Percentiles rank a stretch among this genome's conserved stretches.
Conservation (phyloP, 441 rosid species). For the Mallotus japonicus region DNA sequence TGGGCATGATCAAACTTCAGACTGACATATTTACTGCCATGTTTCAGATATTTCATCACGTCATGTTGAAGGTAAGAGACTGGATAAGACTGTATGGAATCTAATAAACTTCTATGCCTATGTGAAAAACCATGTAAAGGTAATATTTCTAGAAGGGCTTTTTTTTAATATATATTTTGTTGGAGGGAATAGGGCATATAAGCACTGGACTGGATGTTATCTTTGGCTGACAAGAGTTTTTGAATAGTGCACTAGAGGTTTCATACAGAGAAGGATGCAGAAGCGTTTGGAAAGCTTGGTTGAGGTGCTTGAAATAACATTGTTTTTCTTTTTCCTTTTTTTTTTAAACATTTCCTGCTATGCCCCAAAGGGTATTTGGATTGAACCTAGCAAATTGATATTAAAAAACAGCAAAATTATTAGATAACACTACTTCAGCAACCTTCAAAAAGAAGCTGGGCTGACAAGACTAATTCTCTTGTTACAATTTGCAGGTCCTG, state of each 20-base stretch:
- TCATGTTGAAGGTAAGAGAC: conserved; percentile 60
- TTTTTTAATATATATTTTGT: not conserved
- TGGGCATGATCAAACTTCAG: not conserved
- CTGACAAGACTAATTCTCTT: conserved; percentile 17
- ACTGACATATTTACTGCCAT: conserved; percentile 7
- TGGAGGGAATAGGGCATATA: not conserved
- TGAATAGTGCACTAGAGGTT: conserved; percentile 71
- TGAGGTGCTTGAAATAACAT: conserved; percentile 45
- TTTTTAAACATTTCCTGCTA: not conserved
- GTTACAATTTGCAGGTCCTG: conserved; percentile 51
- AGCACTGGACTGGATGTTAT: not conserved
- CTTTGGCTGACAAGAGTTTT: conserved; percentile 23
- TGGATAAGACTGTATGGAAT: conserved; percentile 80
- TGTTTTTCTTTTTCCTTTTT: not conserved
- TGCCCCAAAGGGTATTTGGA: conserved; percentile 4
- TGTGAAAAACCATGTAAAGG: conserved; percentile 81
- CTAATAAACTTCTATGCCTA: conserved; percentile 73
- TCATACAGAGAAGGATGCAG: conserved; percentile 81
- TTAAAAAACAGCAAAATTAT: conserved; percentile 6
- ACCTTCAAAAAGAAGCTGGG: not conserved
- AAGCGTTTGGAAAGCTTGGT: conserved; percentile 66
- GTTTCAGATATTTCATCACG: conserved; percentile 57
- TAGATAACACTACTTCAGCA: not conserved
- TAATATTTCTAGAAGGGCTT: conserved; percentile 21
- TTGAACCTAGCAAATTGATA: conserved; percentile 2